phyloP scores from a whole-genome alignment of 306 rosid genomes.

The Canavalia gladiata region DNA sequence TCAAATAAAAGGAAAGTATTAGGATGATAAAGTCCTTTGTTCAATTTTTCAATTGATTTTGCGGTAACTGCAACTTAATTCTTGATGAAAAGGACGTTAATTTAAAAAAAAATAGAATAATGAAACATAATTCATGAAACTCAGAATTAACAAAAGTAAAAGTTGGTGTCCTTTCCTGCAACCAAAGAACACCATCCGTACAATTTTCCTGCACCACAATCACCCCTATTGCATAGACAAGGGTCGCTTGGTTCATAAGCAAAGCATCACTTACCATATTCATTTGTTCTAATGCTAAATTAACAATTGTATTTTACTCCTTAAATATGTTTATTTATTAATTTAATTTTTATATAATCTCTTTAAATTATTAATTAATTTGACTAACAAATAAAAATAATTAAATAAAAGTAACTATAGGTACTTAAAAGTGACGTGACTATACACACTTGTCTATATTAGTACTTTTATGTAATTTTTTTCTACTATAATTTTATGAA shows the following conservation, averaged over 20 bases:
- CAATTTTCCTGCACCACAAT: constrained; percentile 8
- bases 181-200: constrained; percentile 51
- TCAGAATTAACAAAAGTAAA: constrained; percentile 9
- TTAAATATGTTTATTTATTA: neutral
- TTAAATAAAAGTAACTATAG: neutral
- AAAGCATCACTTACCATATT: constrained; percentile 49
- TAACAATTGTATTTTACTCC: neutral
- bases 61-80: neutral
- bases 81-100: constrained; percentile 19
- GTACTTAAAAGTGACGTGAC: neutral
- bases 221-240: constrained; percentile 18
- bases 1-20: too few relatives aligned
- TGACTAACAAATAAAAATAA: neutral
- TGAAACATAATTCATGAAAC: constrained; percentile 44
- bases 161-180: constrained; percentile 38
- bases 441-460: neutral
- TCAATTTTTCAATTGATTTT: too few relatives aligned
- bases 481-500: constrained; percentile 8
- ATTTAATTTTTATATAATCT: neutral
- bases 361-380: constrained; percentile 16
- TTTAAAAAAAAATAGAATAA: neutral
- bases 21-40: too few relatives aligned
- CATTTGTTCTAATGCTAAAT: constrained; percentile 28
- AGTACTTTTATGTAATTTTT: neutral
- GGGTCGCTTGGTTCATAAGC: constrained; percentile 59